Base-by-base conservation (phyloP, 352 stramenopile species). In the Phytophthora podocarpi region DNA sequence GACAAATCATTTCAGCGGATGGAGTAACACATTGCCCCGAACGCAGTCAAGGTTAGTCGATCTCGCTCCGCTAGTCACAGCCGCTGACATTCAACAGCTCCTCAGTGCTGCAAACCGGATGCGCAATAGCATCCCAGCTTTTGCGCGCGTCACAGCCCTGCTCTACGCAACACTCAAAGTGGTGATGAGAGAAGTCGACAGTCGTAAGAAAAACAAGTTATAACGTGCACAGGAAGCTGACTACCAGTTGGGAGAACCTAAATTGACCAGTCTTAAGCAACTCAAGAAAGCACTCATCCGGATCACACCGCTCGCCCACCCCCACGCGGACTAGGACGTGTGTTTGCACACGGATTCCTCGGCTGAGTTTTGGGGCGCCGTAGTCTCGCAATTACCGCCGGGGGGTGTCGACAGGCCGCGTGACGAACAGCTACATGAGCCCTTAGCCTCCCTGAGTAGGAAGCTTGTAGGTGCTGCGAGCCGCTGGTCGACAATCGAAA, bases 311-410 rank as follows among this genome's bases (percentile, higher is more conserved):
- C 36, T 75, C 30, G 53, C 49, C 4, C 49, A 78, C 24, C 70
- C 60, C 16, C 30, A 7, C 2, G 32, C 16, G 26, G 43, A 18
- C 13, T 18, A n/a, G 9, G 42, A 55, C 0, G 59, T 74, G n/a
- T 70, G 64, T 36, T 16, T 78, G 2, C 72, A 55, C 34, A 75
- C 65, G 0, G 55, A 75, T 28, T 45, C 70, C 0, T 67, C 51
- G 16, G 16, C 45, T 6, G 46, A 55, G 1, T 57, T 50, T 36
- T 75, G 59, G 55, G 54, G 54, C 18, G 64, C 59, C 0, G 49
- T 63, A 2, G 45, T 50, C 0, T 70, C 60, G 1, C 54, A 75
- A 32, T 1, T 75, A 9, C 10, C 27, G 5, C 32, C n/a, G 0
- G 64, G 34, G 0, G 60, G 72, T 20, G n/a, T n/a, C n/a, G n/a